Percentiles rank a stretch among this genome's conserved stretches.
phyloP scores from a whole-genome alignment of 495 filamentous ascomycete species.

The Aspergillus nanangensis region DNA sequence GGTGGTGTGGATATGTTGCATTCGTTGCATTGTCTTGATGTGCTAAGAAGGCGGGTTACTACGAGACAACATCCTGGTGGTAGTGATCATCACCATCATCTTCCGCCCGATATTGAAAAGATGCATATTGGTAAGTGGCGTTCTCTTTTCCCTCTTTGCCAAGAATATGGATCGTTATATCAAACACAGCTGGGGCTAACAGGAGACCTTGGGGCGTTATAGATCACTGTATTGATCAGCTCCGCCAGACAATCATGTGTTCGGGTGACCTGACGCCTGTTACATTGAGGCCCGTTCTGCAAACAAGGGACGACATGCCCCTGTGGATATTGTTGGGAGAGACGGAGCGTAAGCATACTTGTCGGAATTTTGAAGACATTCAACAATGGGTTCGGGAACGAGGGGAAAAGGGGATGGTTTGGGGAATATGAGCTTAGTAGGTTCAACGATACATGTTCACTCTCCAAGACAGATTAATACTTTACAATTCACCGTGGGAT shows the following conservation, averaged over 20 bases:
- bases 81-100: no score
- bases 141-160: no score
- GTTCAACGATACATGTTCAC: no score
- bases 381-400: background rate
- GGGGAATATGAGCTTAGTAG: no score
- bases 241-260: conserved; percentile 13
- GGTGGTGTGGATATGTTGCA: conserved; percentile 1
- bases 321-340: background rate
- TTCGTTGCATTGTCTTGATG: conserved; percentile 3
- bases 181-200: no score
- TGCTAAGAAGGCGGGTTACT: background rate
- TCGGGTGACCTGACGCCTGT: conserved; percentile 6
- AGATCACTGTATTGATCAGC: conserved; percentile 6
- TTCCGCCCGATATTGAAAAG: no score
- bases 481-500: no score
- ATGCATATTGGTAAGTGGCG: no score
- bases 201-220: no score
- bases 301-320: background rate
- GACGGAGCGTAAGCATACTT: conserved; percentile 2
- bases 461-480: no score
- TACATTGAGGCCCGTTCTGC: background rate
- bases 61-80: no score
- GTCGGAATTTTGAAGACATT: background rate
- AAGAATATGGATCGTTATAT: no score
- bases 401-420: background rate